Percentiles rank a stretch among this genome's conserved stretches.
Conservation (phyloP, 208 protist species). For the Trypanosoma boissoni region DNA sequence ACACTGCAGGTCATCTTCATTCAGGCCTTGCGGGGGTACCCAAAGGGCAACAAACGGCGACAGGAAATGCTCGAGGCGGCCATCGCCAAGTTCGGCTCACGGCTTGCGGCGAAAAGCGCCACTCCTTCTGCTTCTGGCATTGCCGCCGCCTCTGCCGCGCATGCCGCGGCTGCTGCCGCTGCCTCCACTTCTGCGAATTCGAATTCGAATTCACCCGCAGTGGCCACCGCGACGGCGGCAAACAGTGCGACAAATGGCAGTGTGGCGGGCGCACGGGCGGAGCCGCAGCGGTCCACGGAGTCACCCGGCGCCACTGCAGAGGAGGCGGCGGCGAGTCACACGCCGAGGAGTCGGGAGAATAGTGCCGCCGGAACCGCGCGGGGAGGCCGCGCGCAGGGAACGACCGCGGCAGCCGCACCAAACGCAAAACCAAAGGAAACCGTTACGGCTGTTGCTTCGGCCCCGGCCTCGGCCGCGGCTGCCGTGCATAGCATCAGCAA, state of each 20-base stretch:
- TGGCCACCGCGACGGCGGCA: not conserved
- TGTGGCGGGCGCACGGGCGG: too few species aligned
- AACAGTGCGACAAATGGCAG: not conserved
- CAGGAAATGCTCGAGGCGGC: conserved; percentile 85
- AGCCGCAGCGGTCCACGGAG: too few species aligned
- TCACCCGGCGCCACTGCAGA: too few species aligned
- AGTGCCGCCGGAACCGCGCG: too few species aligned
- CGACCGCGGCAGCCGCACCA: too few species aligned
- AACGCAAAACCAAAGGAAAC: too few species aligned
- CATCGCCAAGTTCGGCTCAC: conserved; percentile 67
- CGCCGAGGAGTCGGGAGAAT: too few species aligned
- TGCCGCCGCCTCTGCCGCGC: conserved; percentile 17
- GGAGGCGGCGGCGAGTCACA: too few species aligned
- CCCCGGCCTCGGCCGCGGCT: too few species aligned
- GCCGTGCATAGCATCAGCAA: too few species aligned
- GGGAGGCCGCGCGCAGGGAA: too few species aligned
- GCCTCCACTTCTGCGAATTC: conserved; percentile 1
- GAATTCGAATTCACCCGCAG: not conserved
- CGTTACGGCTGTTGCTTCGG: too few species aligned
- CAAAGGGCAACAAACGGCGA: conserved; percentile 74
- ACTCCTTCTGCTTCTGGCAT: conserved; percentile 4
- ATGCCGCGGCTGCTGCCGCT: conserved; percentile 21
- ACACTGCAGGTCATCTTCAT: conserved; percentile 78
- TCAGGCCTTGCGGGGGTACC: conserved; percentile 62
- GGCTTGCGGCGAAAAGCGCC: conserved; percentile 40